Evolutionary conservation across 768 basidiomycete species (phyloP), one percentile per base, ranked within the genome.

Genomic region (Lactifluus rugatus): DNA sequence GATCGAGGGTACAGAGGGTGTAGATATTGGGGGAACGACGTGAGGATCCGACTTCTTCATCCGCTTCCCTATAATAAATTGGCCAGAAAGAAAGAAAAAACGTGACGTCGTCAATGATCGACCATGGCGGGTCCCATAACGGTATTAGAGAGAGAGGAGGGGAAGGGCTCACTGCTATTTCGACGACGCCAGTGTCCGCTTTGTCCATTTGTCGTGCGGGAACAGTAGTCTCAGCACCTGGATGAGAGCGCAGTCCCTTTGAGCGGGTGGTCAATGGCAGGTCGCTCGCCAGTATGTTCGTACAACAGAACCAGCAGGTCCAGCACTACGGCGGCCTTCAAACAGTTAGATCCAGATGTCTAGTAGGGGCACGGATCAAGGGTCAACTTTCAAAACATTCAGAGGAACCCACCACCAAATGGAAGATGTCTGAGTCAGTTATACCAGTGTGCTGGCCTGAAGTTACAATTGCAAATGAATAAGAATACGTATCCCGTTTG

Each of bases 241-340:
- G 83, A 69, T 91, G 88, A 0, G 84, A 81, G 28, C 87, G 74
- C 11, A 91, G 75, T 2, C 72, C 67, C 69, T 87, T 91, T 5
- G 91, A 89, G 10, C 93, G 81, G 5, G 93, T 95, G 1, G 93
- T 95, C 54, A 95, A 73, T 21, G 93, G 74, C 5, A 94, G 89
- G 14, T 78, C 70, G 17, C 81, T 84, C 5, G 73, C 76, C 28
- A 9, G 28, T 9, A n/a, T 78, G 72, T 68, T 93, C 87, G 61
- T 83, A 94, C 1, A 95, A 71, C 11, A 92, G 74, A 1, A 93
- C 81, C 2, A 94, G 76, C 11, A 92, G 74, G 1, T 93, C 81
- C 2, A 94, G 76, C 0, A 94, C 90, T 7, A 87, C 88, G 5
- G 83, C 90, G 13, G 82, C 78, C 66, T 76, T 83, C 51, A 69